Base-by-base conservation (phyloP, 352 stramenopile species). In the Peronospora destructor region DNA sequence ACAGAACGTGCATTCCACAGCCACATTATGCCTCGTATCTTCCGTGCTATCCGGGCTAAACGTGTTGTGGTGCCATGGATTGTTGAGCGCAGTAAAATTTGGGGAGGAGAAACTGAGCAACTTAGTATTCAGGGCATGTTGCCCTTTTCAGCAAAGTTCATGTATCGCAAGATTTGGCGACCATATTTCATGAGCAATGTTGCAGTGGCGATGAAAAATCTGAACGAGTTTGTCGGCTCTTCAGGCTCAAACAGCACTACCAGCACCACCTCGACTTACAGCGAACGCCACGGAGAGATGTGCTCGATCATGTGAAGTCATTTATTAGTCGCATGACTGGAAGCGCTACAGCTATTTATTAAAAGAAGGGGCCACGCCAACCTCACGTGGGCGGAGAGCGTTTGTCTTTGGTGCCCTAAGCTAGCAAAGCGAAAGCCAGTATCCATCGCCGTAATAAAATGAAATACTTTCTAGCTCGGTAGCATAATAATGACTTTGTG, bases 31-130 rank as follows among this genome's bases (percentile, higher is more conserved):
- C 82, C 82, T 26, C 73, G 78, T 9, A 53, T 90, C 29, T 89
- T 92, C 53, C 75, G 76, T 16, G 68, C 68, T 16, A 86, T 90
- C 45, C 81, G 82, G 35, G 59, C 71, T 9, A 92, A 92, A 49
- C 78, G 79, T 29, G 72, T 92, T 2, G 67, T 92, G n/a, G 70
- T 92, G 29, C 78, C 79, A 10, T 92, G 82, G 82, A 89, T 90
- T 52, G 68, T 92, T 14, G 82, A 92, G 34, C 82, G 82, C 23
- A 86, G 68, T 56, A 90, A 90, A 56, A 73, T 89, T 25, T 92
- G 82, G 82, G 82, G 82, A 56, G 82, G 82, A 14, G 73, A 81
- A 40, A 60, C 39, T 2, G 81, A 92, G 48, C 74, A 92, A 56
- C 61, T 76, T 26, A 76, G 59, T 34, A 76, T 89, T 49, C 61